These are phyloP conservation scores for Wallacemonas rigidus DNA, from an alignment of 208 protist genomes.

Conservation along the genomic window DNA sequence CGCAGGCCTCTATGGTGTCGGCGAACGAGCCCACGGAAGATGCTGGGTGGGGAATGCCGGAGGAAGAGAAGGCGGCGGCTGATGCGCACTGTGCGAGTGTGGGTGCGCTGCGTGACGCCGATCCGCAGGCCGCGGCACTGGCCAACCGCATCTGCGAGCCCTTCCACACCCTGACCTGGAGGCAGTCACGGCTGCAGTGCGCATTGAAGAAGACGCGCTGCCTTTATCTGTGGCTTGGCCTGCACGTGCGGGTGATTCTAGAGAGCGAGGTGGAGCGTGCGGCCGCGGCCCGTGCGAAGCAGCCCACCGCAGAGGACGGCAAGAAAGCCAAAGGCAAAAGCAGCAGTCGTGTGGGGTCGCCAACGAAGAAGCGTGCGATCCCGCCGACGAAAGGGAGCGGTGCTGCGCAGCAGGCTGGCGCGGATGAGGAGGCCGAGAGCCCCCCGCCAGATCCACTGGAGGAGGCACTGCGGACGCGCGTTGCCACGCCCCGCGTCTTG, in stretches of 20 bases:
- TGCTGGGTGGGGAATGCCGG: conserved; percentile 52
- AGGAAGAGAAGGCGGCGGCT: conserved; percentile 37
- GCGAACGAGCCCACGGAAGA: conserved; percentile 25
- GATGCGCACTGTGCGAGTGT: conserved; percentile 34
- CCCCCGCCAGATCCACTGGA: conserved; percentile 35
- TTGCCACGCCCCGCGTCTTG: conserved; percentile 35
- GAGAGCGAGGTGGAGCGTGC: conserved; percentile 6
- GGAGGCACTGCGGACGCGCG: conserved; percentile 42
- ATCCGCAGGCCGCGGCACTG: conserved; percentile 20
- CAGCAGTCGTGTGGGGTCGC: neutral
- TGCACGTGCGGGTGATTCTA: conserved; percentile 32
- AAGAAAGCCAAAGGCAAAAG: neutral
- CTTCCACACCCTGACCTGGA: conserved; percentile 57
- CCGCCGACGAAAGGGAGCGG: neutral
- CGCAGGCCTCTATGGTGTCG: neutral
- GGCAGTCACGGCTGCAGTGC: conserved; percentile 62
- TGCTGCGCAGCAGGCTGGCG: conserved; percentile 13
- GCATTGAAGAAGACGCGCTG: conserved; percentile 56
- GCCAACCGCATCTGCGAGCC: conserved; percentile 35
- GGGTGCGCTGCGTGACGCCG: conserved; percentile 20
- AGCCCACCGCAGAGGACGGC: conserved; percentile 14
- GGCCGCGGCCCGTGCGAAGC: conserved; percentile 14
- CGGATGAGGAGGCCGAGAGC: neutral
- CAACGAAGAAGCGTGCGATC: conserved; percentile 23
- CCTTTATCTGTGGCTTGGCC: conserved; percentile 74